Evolutionary conservation across 1,284 basidiomycete genomes (phyloP).

Genomic region (Cystodermella granulosa): DNA sequence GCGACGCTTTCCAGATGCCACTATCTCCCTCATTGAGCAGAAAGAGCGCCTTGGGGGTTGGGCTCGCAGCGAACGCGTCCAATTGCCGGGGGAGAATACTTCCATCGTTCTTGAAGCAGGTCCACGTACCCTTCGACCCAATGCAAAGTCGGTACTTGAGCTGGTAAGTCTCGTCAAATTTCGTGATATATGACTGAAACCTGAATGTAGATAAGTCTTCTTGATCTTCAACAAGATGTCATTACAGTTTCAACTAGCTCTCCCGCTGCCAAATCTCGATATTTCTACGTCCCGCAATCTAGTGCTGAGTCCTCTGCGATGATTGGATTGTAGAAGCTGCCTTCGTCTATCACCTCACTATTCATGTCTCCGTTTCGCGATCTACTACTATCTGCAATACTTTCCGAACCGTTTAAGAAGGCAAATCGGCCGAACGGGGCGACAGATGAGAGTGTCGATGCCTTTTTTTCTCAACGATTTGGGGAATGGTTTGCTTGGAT

Average conservation of each 20-base stretch:
- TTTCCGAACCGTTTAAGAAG: conserved; percentile 55
- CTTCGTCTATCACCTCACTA: conserved; percentile 47
- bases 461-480: conserved; percentile 74
- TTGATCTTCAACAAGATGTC: conserved; percentile 56
- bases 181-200: conserved; percentile 8
- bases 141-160: conserved; percentile 67
- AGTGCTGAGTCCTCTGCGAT: conserved; percentile 8
- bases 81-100: conserved; percentile 32
- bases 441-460: conserved; percentile 77
- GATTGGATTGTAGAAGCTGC: conserved; percentile 42
- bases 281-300: conserved; percentile 54
- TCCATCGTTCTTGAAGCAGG: conserved; percentile 72
- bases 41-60: conserved; percentile 73
- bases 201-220: conserved; percentile 63
- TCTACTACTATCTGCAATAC: conserved; percentile 50
- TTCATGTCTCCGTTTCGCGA: conserved; percentile 48
- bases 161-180: conserved; percentile 53
- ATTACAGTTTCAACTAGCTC: conserved; percentile 62
- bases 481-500: conserved; percentile 67
- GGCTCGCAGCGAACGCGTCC: conserved; percentile 64
- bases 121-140: conserved; percentile 76
- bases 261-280: conserved; percentile 70
- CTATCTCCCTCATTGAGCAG: conserved; percentile 69
- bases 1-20: conserved; percentile 54
- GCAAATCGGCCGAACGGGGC: conserved; percentile 38